These are phyloP conservation scores for Asterella californica DNA, from an alignment of 225 moss, liverwort and hornwort genomes.

Conservation along the genomic window DNA sequence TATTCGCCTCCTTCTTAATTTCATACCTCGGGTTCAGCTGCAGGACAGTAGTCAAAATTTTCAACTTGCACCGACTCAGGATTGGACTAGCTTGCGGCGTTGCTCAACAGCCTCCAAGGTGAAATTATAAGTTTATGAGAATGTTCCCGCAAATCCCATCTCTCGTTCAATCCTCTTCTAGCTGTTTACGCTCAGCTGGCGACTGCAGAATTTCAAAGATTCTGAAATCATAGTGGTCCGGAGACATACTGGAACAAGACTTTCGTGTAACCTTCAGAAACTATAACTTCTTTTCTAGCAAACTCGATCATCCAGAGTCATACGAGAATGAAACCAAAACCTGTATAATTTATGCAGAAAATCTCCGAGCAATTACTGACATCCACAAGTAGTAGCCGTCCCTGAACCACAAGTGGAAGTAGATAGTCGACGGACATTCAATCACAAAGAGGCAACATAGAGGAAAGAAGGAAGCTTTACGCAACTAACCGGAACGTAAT, in stretches of 20 bases:
- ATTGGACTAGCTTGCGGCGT: slow-evolving; percentile 38
- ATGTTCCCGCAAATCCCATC: slow-evolving; percentile 12
- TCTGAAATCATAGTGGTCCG: slow-evolving; percentile 40
- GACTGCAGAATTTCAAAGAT: slow-evolving; percentile 18
- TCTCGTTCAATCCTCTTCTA: slow-evolving; percentile 19
- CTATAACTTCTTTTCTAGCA: neutral
- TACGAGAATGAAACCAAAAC: too few relatives aligned
- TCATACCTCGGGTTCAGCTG: slow-evolving; percentile 39
- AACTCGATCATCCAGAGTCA: slow-evolving; percentile 1
- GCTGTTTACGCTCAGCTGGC: slow-evolving; percentile 15
- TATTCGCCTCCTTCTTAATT: neutral
- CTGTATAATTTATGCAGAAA: too few relatives aligned
- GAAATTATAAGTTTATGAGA: slow-evolving; percentile 6
- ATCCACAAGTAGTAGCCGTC: too few relatives aligned
- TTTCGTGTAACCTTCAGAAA: neutral
- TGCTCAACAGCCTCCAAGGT: slow-evolving; percentile 31
- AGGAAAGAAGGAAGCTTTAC: too few relatives aligned
- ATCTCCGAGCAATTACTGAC: too few relatives aligned
- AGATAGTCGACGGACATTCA: too few relatives aligned
- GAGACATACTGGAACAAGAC: slow-evolving; percentile 16
- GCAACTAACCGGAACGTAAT: too few relatives aligned
- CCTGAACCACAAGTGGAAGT: too few relatives aligned
- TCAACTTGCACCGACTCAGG: slow-evolving; percentile 31
- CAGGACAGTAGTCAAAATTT: slow-evolving; percentile 6
- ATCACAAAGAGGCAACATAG: too few relatives aligned